Conservation (phyloP, 2,329 filamentous ascomycete species). For the Diatrype stigma region DNA sequence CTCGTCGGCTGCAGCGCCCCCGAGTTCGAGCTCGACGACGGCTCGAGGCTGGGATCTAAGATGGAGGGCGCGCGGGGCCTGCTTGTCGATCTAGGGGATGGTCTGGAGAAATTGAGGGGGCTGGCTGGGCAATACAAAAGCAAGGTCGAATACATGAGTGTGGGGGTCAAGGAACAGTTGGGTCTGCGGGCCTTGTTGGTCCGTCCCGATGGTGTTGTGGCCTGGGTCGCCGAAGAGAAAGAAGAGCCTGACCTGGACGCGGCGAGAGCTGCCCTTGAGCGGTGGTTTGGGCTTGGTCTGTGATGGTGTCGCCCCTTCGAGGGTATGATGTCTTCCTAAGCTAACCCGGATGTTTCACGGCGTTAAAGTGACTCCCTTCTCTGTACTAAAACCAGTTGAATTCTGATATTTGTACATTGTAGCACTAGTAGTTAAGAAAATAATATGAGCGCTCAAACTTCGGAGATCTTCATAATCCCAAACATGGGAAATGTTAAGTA, state of each 20-base stretch:
- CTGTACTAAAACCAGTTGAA: no score
- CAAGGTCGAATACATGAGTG: constrained; percentile 16
- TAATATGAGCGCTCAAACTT: no score
- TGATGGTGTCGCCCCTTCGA: no score
- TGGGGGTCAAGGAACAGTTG: constrained; percentile 15
- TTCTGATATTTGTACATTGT: no score
- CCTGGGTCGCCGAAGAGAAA: constrained; percentile 24
- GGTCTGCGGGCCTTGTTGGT: constrained; percentile 24
- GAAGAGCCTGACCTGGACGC: constrained; percentile 10
- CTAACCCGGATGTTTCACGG: no score
- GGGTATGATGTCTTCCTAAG: no score
- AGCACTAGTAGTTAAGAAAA: no score
- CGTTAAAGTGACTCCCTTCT: no score
- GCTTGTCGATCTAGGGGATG: constrained; percentile 21
- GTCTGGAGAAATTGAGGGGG: constrained; percentile 9
- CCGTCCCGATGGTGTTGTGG: constrained; percentile 29
- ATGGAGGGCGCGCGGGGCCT: constrained; percentile 24
- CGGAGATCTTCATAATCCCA: background rate
- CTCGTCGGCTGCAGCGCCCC: constrained; percentile 33
- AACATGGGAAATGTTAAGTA: no score
- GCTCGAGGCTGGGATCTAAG: constrained; percentile 25
- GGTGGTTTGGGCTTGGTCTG: constrained; percentile 11
- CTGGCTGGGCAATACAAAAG: constrained; percentile 6
- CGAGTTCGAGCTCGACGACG: constrained; percentile 27
- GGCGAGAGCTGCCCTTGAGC: constrained; percentile 9